phyloP scores from a whole-genome alignment of 495 filamentous ascomycete genomes.

The Neurospora sp. region DNA sequence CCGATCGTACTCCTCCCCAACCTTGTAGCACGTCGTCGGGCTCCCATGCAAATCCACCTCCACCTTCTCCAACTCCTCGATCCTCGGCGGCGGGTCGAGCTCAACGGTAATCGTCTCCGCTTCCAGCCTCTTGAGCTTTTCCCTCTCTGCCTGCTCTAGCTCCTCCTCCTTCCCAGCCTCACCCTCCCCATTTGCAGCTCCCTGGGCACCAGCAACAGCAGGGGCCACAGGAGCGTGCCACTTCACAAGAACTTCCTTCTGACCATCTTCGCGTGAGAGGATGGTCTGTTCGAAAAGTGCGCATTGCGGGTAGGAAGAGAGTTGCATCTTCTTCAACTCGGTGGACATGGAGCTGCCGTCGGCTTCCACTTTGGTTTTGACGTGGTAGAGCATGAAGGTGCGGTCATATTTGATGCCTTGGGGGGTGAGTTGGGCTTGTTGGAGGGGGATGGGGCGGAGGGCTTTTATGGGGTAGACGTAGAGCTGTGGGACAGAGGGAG shows the following conservation, averaged over 20 bases:
- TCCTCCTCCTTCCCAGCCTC: too few species aligned
- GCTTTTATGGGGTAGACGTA: slow-evolving; percentile 89
- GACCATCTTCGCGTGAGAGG: slow-evolving; percentile 2
- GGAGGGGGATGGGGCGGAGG: slow-evolving; percentile 53
- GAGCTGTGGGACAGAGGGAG: slow-evolving; percentile 55
- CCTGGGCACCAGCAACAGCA: too few species aligned
- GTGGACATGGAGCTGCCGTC: slow-evolving; percentile 12
- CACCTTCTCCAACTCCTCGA: slow-evolving; percentile 37
- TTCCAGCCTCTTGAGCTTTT: neutral
- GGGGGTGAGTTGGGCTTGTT: slow-evolving; percentile 45
- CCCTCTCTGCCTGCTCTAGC: neutral
- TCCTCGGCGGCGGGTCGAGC: neutral
- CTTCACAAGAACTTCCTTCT: neutral
- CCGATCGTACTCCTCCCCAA: slow-evolving; percentile 52
- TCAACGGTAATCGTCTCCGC: neutral
- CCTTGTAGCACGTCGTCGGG: slow-evolving; percentile 53
- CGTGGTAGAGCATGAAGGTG: slow-evolving; percentile 64
- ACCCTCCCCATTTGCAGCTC: too few species aligned
- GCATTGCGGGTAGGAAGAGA: slow-evolving; percentile 53
- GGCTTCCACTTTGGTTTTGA: slow-evolving; percentile 8
- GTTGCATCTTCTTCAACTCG: slow-evolving; percentile 54
- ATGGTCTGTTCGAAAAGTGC: slow-evolving; percentile 57
- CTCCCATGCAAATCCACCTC: slow-evolving; percentile 55
- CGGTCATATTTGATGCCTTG: slow-evolving; percentile 70
- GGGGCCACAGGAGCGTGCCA: too few species aligned